Percentiles rank a stretch among this genome's conserved stretches.
Evolutionary conservation across 2,329 filamentous ascomycete genomes (phyloP).

Genomic region (Arthrobotrys entomopaga): DNA sequence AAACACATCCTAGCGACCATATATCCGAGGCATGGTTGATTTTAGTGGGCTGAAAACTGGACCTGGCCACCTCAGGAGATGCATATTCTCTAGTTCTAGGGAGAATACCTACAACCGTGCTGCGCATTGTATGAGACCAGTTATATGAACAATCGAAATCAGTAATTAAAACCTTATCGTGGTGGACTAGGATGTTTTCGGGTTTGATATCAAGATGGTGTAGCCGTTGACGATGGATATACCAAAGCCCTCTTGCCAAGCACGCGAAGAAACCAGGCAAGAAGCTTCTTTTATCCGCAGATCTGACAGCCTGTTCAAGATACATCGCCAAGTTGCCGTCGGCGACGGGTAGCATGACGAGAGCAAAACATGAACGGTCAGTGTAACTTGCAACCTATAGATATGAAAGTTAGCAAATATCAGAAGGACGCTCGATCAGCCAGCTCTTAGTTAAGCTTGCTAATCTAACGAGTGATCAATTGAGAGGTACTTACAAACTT

Average conservation of each 20-base stretch:
- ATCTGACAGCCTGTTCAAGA: conserved; percentile 9
- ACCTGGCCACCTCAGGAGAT: conserved; percentile 18
- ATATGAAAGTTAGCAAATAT: neutral
- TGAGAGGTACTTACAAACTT: conserved; percentile 51
- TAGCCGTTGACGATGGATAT: conserved; percentile 55
- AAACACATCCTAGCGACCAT: conserved; percentile 33
- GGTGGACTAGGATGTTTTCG: conserved; percentile 56
- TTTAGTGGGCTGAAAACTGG: conserved; percentile 22
- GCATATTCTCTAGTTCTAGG: conserved; percentile 32
- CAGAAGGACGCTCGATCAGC: no score
- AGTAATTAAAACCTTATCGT: conserved; percentile 50
- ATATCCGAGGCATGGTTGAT: conserved; percentile 30
- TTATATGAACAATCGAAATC: conserved; percentile 58
- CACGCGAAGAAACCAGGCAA: conserved; percentile 59
- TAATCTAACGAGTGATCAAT: conserved; percentile 16
- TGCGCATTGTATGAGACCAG: conserved; percentile 53
- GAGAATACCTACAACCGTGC: conserved; percentile 48
- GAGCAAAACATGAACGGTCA: conserved; percentile 55
- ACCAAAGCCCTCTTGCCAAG: conserved; percentile 53
- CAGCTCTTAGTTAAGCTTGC: no score
- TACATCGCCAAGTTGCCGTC: conserved; percentile 57
- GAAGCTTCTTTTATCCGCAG: conserved; percentile 18
- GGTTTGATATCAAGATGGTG: conserved; percentile 58
- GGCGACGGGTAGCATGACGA: conserved; percentile 58
- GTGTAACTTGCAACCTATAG: conserved; percentile 57